These are phyloP conservation scores for Backusella westeae DNA, from an alignment of 192 early-diverging fungal genomes.

Conservation along the genomic window DNA sequence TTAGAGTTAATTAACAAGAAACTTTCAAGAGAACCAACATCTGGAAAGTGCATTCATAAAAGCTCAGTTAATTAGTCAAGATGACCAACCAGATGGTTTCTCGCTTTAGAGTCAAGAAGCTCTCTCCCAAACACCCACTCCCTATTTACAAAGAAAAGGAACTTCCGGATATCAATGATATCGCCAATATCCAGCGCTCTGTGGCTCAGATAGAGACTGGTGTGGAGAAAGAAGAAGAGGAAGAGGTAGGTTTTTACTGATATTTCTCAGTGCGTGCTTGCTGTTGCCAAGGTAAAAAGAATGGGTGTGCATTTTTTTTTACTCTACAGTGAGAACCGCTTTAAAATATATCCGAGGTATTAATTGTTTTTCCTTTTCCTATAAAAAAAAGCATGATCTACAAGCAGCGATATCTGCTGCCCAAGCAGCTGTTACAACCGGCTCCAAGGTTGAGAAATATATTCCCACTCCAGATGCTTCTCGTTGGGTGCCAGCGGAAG, in stretches of 20 bases:
- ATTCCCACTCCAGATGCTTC: conserved; percentile 97
- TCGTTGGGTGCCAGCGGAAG: conserved; percentile 49
- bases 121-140: conserved; percentile 83
- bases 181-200: conserved; percentile 60
- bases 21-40: not conserved
- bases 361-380: conserved; percentile 11
- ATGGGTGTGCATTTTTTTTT: conserved; percentile 1
- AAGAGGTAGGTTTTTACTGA: conserved; percentile 50
- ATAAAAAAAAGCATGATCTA: conserved; percentile 72
- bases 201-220: conserved; percentile 82
- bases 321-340: not conserved
- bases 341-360: conserved; percentile 14
- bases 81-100: conserved; percentile 37
- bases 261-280: not conserved
- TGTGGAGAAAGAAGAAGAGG: conserved; percentile 98
- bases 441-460: conserved; percentile 57
- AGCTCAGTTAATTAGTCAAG: conserved; percentile 1
- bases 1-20: not conserved
- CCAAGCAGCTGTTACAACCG: conserved; percentile 60
- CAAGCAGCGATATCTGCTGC: conserved; percentile 87
- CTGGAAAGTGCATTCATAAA: conserved; percentile 1
- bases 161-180: conserved; percentile 80
- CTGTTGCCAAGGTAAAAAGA: not conserved
- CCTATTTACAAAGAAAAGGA: conserved; percentile 80
- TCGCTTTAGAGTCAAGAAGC: conserved; percentile 80